Conservation (phyloP, 306 rosid species). For the Mimosa bimucronata region DNA sequence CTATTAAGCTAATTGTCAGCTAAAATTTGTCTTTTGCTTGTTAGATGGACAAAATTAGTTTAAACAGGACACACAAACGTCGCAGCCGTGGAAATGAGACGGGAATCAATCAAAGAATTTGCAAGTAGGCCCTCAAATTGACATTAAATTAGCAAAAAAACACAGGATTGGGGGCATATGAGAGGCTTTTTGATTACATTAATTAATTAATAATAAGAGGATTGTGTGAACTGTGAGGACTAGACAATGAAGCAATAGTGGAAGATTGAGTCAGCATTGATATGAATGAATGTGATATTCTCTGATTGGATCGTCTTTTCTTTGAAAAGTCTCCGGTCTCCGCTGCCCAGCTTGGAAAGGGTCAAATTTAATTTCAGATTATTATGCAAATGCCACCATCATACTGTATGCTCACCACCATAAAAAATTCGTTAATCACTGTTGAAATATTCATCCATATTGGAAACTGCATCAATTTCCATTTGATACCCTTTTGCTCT, state of each 20-base stretch:
- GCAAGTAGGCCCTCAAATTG: neutral
- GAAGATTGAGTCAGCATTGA: conserved; percentile 42
- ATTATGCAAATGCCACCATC: neutral
- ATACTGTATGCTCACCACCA: too few species aligned
- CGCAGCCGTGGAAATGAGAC: neutral
- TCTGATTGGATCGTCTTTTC: neutral
- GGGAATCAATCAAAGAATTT: neutral
- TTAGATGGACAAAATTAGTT: neutral
- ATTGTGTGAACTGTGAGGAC: neutral
- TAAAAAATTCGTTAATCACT: neutral
- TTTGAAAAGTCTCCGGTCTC: neutral
- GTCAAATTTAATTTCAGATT: neutral
- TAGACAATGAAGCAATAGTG: conserved; percentile 21
- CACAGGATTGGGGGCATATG: neutral
- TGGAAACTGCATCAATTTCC: neutral
- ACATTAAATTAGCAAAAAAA: neutral
- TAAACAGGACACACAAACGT: neutral
- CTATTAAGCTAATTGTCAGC: neutral
- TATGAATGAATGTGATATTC: neutral
- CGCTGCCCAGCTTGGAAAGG: neutral
- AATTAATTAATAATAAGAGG: neutral
- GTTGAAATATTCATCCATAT: neutral
- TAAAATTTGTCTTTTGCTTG: neutral
- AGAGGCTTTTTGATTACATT: neutral
- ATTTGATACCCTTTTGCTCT: neutral